Evolutionary conservation across 2,329 filamentous ascomycete species (phyloP).

Genomic region (Pseudophaeomoniella oleicola): DNA sequence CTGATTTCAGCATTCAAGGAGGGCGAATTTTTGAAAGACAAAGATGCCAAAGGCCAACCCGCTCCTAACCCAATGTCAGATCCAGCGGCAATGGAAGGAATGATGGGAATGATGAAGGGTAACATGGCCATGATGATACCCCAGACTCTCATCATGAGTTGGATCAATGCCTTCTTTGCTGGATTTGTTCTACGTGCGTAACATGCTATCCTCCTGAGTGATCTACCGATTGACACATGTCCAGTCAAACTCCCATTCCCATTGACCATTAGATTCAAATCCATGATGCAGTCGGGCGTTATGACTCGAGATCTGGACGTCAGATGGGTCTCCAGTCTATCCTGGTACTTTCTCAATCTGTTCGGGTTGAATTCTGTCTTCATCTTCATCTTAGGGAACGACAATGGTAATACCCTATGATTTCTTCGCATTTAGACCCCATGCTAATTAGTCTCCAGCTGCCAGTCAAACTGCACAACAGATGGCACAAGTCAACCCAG

Average conservation of each 20-base stretch:
- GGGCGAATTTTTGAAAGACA: conserved; percentile 74
- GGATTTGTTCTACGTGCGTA: conserved; percentile 87
- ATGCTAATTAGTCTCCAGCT: conserved; percentile 35
- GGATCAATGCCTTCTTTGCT: conserved; percentile 98
- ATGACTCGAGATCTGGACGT: conserved; percentile 93
- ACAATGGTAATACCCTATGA: conserved; percentile 58
- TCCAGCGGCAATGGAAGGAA: conserved; percentile 93
- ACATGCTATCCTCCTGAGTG: conserved; percentile 1
- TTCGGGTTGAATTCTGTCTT: conserved; percentile 96
- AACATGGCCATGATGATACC: conserved; percentile 99
- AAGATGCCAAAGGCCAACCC: conserved; percentile 65
- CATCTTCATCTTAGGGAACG: conserved; percentile 87
- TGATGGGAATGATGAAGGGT: conserved; percentile 99
- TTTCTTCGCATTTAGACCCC: neutral
- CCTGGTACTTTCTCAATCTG: conserved; percentile 96
- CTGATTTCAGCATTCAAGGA: conserved; percentile 70
- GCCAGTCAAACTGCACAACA: conserved; percentile 83
- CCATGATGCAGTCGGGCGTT: conserved; percentile 95
- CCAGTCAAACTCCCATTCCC: conserved; percentile 93
- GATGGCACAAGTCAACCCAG: conserved; percentile 61
- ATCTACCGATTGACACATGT: conserved; percentile 9
- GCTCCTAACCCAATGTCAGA: conserved; percentile 90
- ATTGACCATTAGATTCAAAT: conserved; percentile 97
- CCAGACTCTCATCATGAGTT: conserved; percentile 97
- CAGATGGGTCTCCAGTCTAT: conserved; percentile 95